Evolutionary conservation across 305 asterid genomes (phyloP).

Genomic region (Fraxinus paxiana): DNA sequence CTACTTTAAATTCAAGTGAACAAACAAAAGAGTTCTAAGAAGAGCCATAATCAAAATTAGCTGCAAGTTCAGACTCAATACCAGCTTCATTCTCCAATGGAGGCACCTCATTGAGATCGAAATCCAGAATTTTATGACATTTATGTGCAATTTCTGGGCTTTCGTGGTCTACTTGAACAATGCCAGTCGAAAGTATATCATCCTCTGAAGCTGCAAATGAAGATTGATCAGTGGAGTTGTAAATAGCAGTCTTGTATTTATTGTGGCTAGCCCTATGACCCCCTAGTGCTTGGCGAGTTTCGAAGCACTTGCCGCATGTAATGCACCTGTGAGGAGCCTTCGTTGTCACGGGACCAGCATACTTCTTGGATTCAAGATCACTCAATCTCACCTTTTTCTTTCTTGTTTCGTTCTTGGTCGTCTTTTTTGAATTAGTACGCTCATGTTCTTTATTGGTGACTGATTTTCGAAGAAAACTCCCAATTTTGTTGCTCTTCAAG

Average conservation of each 20-base stretch:
- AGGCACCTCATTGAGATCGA: slow-evolving; percentile 63
- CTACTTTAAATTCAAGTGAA: not conserved
- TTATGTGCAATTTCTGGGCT: slow-evolving; percentile 18
- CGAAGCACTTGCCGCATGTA: not conserved
- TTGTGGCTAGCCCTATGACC: slow-evolving; percentile 47
- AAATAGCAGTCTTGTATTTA: slow-evolving; percentile 21
- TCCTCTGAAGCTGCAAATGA: not conserved
- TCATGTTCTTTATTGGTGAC: not conserved
- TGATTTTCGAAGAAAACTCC: not conserved
- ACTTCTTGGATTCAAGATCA: not conserved
- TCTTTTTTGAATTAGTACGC: not conserved
- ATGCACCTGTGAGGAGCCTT: not conserved
- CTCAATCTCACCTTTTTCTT: not conserved
- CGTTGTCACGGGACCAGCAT: not conserved
- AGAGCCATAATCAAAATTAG: slow-evolving; percentile 1
- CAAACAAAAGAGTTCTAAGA: not conserved
- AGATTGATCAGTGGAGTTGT: not conserved
- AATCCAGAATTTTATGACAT: slow-evolving; percentile 24
- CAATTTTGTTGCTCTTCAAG: not conserved
- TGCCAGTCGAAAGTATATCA: not conserved
- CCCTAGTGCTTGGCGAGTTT: not conserved
- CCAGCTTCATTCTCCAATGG: slow-evolving; percentile 29
- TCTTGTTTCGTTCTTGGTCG: not conserved
- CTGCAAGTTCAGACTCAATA: slow-evolving; percentile 6
- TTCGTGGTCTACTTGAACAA: not conserved